A percentile compares a stretch with the other conserved stretches of the same genome.
phyloP scores from a whole-genome alignment of 2,329 filamentous ascomycete genomes.

The Cercospora nicotianae region DNA sequence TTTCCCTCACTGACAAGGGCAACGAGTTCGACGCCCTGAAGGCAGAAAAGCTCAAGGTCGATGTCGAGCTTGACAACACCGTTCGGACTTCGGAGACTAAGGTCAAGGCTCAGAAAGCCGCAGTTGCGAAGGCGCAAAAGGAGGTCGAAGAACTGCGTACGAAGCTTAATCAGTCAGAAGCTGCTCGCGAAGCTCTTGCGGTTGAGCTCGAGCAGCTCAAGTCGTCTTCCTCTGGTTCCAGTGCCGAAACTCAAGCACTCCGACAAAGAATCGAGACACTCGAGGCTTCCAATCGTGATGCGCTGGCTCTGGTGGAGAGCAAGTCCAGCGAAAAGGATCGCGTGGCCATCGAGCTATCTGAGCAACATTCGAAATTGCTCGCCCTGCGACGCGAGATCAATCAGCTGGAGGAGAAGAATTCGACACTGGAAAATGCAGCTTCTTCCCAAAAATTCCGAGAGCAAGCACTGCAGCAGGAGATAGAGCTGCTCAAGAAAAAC shows the following conservation, averaged over 20 bases:
- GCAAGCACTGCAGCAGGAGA: slow-evolving; percentile 84
- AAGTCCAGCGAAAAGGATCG: slow-evolving; percentile 85
- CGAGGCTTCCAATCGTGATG: slow-evolving; percentile 89
- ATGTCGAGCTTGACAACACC: slow-evolving; percentile 91
- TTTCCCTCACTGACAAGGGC: slow-evolving; percentile 73
- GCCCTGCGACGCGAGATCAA: slow-evolving; percentile 81
- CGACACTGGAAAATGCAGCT: slow-evolving; percentile 75
- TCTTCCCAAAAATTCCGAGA: slow-evolving; percentile 86
- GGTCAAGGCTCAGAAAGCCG: slow-evolving; percentile 76
- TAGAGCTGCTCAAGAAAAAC: slow-evolving; percentile 83
- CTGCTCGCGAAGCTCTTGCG: slow-evolving; percentile 70
- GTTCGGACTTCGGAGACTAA: slow-evolving; percentile 81
- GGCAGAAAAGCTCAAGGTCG: slow-evolving; percentile 82
- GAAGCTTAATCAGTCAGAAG: slow-evolving; percentile 82
- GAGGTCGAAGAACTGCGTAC: slow-evolving; percentile 79
- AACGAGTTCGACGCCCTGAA: slow-evolving; percentile 79
- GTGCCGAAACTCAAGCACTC: slow-evolving; percentile 72
- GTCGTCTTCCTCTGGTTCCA: slow-evolving; percentile 69
- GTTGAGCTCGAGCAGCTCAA: slow-evolving; percentile 78
- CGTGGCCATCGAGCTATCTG: slow-evolving; percentile 79
- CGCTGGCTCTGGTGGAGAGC: slow-evolving; percentile 81
- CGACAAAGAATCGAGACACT: slow-evolving; percentile 81
- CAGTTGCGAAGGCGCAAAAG: slow-evolving; percentile 77
- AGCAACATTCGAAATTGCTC: slow-evolving; percentile 84
- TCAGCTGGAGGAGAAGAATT: slow-evolving; percentile 76